A percentile compares a stretch with the other conserved stretches of the same genome.
These are phyloP conservation scores for Giardia muris DNA, from an alignment of 208 protist genomes.

Conservation along the genomic window DNA sequence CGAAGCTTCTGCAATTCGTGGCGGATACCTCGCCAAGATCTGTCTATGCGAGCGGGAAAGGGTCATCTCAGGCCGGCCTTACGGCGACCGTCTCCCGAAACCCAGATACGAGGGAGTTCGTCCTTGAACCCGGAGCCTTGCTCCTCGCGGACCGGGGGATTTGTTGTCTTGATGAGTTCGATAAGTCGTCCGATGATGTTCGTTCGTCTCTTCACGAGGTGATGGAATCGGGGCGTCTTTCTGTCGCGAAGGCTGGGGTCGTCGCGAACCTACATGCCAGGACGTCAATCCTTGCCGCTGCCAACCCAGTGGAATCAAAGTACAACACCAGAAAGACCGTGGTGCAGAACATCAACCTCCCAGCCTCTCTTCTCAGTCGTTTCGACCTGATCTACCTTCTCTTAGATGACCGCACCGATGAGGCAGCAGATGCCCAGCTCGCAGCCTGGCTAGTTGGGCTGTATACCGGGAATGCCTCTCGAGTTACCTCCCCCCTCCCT, in stretches of 20 bases:
- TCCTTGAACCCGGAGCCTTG: conserved; percentile 70
- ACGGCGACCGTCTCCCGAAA: conserved; percentile 93
- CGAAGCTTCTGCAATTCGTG: conserved; percentile 92
- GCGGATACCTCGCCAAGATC: conserved; percentile 85
- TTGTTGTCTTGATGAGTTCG: conserved; percentile 96
- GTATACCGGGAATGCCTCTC: neutral
- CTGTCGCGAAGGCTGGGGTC: conserved; percentile 98
- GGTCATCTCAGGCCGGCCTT: conserved; percentile 86
- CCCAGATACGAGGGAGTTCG: conserved; percentile 72
- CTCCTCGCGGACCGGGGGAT: conserved; percentile 30
- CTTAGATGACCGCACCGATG: neutral
- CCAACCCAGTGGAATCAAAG: conserved; percentile 78
- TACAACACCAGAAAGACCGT: conserved; percentile 19
- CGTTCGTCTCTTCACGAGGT: conserved; percentile 37
- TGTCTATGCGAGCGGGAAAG: conserved; percentile 94
- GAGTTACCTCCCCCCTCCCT: neutral
- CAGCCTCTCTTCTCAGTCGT: conserved; percentile 1
- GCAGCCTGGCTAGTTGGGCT: neutral
- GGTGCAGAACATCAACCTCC: conserved; percentile 28
- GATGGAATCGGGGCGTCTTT: conserved; percentile 96
- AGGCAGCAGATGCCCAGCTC: neutral
- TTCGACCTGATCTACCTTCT: conserved; percentile 32
- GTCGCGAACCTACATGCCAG: conserved; percentile 61
- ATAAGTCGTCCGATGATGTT: conserved; percentile 97
- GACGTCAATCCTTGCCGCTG: conserved; percentile 93